Conservation (phyloP, 2,329 filamentous ascomycete species). For the Sporothrix brunneoviolacea region DNA sequence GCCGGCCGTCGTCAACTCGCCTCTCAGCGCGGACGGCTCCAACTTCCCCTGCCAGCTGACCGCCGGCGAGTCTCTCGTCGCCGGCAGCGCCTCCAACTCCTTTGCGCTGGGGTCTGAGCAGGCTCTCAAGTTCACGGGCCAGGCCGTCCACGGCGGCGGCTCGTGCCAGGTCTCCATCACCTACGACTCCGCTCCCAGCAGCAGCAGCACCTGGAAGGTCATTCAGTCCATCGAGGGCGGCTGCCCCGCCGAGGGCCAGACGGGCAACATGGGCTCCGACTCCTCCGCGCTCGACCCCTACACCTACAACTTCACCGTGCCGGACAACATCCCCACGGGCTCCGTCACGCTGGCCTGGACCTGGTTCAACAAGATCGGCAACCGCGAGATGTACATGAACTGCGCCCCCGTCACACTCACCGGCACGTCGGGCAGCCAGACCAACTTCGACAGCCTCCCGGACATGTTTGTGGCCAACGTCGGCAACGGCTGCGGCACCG, state of each 20-base stretch:
- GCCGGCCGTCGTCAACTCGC: conserved; percentile 47
- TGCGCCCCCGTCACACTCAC: conserved; percentile 70
- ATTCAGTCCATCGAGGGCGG: conserved; percentile 84
- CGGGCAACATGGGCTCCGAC: conserved; percentile 51
- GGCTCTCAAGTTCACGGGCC: conserved; percentile 59
- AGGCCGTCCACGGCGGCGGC: conserved; percentile 80
- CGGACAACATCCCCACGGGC: conserved; percentile 63
- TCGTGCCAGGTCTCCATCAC: conserved; percentile 87
- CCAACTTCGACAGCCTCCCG: conserved; percentile 57
- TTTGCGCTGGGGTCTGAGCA: conserved; percentile 59
- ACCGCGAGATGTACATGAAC: conserved; percentile 98
- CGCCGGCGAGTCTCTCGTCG: conserved; percentile 38
- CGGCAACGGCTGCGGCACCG: conserved; percentile 46
- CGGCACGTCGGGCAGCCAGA: conserved; percentile 38
- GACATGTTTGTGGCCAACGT: conserved; percentile 73
- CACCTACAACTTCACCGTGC: conserved; percentile 65
- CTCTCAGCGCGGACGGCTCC: conserved; percentile 51
- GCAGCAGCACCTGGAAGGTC: conserved; percentile 71
- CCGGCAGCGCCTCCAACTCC: conserved; percentile 44
- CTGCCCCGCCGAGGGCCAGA: conserved; percentile 58
- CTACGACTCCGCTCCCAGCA: conserved; percentile 63
- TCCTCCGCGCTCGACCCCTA: conserved; percentile 40
- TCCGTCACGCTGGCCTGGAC: conserved; percentile 83
- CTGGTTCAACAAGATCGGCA: conserved; percentile 90
- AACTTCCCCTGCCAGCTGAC: conserved; percentile 80